Percentiles rank a stretch among this genome's conserved stretches.
These are phyloP conservation scores for Boeremia exigua DNA, from an alignment of 2,329 filamentous ascomycete genomes.

Conservation along the genomic window DNA sequence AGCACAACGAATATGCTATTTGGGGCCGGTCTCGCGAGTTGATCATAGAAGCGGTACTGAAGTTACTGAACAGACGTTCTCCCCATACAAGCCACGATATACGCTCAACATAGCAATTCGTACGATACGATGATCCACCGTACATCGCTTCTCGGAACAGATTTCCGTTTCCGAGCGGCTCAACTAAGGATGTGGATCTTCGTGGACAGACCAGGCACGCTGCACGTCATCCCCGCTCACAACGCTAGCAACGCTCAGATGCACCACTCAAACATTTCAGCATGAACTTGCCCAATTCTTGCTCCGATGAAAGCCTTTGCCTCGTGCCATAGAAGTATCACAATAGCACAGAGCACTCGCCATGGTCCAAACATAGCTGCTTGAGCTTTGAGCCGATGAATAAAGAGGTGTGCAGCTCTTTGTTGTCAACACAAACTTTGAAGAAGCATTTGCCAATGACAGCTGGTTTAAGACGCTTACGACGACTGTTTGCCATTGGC, in stretches of 20 bases:
- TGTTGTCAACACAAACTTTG: neutral
- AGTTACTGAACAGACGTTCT: too few relatives aligned
- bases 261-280: too few relatives aligned
- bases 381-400: slow-evolving; percentile 1
- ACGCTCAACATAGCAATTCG: neutral
- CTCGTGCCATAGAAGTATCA: neutral
- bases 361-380: neutral
- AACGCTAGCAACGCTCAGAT: too few relatives aligned
- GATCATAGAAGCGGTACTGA: too few relatives aligned
- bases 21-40: too few relatives aligned
- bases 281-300: too few relatives aligned
- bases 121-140: neutral
- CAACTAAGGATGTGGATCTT: neutral
- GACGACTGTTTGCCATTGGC: slow-evolving; percentile 7
- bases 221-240: neutral
- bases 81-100: too few relatives aligned
- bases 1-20: too few relatives aligned
- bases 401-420: neutral
- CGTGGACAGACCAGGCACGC: neutral
- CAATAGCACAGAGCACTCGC: slow-evolving; percentile 3
- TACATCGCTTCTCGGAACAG: neutral
- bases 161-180: neutral
- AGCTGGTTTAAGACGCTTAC: slow-evolving; percentile 13
- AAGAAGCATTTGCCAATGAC: slow-evolving; percentile 9
- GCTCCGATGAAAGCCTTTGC: too few relatives aligned